A percentile compares a stretch with the other conserved stretches of the same genome.
Evolutionary conservation across 805 yeast species (phyloP).

Genomic region (Saccharomycopsis amapae): DNA sequence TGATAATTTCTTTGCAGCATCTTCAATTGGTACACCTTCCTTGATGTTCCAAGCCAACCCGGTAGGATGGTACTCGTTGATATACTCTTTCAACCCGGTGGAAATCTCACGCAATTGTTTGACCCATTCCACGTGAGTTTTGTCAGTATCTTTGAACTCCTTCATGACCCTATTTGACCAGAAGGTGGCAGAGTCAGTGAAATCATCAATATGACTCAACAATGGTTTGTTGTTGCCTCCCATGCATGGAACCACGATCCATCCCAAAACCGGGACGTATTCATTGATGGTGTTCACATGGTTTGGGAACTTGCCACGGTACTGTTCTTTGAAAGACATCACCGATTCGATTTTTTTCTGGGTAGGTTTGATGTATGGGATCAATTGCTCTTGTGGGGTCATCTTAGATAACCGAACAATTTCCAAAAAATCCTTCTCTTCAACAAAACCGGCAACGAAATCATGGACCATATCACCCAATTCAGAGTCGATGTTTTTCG

Average conservation of each 20-base stretch:
- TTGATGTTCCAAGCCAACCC: slow-evolving; percentile 72
- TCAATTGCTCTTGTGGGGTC: slow-evolving; percentile 47
- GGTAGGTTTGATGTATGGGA: slow-evolving; percentile 55
- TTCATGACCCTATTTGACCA: slow-evolving; percentile 89
- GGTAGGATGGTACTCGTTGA: slow-evolving; percentile 68
- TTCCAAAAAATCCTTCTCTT: slow-evolving; percentile 51
- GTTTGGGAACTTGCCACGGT: slow-evolving; percentile 56
- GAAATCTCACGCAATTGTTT: slow-evolving; percentile 53
- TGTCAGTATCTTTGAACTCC: slow-evolving; percentile 69
- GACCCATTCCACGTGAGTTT: slow-evolving; percentile 76
- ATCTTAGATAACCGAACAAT: slow-evolving; percentile 56
- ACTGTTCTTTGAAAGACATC: slow-evolving; percentile 61
- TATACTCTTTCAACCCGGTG: slow-evolving; percentile 64
- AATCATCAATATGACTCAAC: slow-evolving; percentile 67
- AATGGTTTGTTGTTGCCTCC: slow-evolving; percentile 20
- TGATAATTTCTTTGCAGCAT: slow-evolving; percentile 33
- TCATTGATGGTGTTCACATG: slow-evolving; percentile 81
- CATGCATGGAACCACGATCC: slow-evolving; percentile 79
- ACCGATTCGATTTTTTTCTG: slow-evolving; percentile 53
- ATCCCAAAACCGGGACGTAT: slow-evolving; percentile 83
- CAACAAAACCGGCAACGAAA: slow-evolving; percentile 48
- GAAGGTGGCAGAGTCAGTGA: slow-evolving; percentile 86
- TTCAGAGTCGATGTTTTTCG: slow-evolving; percentile 47
- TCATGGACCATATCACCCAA: slow-evolving; percentile 49
- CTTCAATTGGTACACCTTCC: slow-evolving; percentile 51